Base-by-base conservation (phyloP, 352 stramenopile genomes). In the Phytophthora pini region DNA sequence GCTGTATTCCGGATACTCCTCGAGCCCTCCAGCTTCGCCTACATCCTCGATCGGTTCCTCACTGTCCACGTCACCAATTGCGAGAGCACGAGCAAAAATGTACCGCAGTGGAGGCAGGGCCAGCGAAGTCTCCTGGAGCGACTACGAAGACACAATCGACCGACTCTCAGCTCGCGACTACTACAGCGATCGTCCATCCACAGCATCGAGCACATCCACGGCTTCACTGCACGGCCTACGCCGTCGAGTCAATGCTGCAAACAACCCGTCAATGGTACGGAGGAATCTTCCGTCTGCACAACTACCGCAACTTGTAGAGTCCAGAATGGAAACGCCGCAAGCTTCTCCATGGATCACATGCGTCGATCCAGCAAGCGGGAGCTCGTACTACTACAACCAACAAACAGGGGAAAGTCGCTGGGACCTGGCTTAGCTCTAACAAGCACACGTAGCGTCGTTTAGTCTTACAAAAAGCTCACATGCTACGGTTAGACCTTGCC, bases 351-450 rank as follows among this genome's bases (percentile, higher is more conserved):
- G 82, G 83, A 66, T 92, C 40, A 71, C 88, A 44, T 91, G 79
- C 62, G 70, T 86, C 36, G 84, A 94, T 60, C 61, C 80, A 27
- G 50, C 64, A 24, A 80, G 70, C 3, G 77, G 81, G 22, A 85
- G 70, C 26, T 57, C 65, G 13, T 93, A 94, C 47, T 88, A 84
- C 71, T 92, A 92, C 68, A 92, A 89, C 64, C 82, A 87, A 34
- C 66, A 66, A 62, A 93, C 81, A 24, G 84, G 81, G 7, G 84
- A 94, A 72, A 92, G 84, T 57, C 69, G 74, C 47, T 94, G 84
- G 84, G 76, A 85, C 54, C 46, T 68, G 40, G 39, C 34, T 40
- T 69, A 72, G 47, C 32, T 63, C 56, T 47, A 51, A 50, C 52
- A 46, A 53, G 9, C 31, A 36, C 31, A 58, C 5, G 48, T 47